Evolutionary conservation across 805 yeast species (phyloP).

Genomic region (Ascoidea rubescens): DNA sequence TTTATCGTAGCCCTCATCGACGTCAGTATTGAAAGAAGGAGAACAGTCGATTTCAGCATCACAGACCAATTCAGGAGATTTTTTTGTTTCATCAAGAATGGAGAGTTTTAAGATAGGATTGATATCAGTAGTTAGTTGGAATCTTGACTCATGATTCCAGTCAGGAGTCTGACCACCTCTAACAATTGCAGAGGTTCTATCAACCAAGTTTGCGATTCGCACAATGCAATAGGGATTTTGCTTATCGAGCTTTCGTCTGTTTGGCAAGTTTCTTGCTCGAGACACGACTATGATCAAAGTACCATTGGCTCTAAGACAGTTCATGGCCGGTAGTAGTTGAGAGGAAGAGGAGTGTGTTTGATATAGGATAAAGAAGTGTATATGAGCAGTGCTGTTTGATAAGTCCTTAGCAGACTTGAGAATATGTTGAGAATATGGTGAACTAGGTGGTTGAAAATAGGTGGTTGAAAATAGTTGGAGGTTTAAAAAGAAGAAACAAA

Average conservation of each 20-base stretch:
- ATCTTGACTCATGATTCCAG: constrained; percentile 70
- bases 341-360: not conserved
- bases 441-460: not conserved
- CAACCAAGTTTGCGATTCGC: constrained; percentile 69
- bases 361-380: not conserved
- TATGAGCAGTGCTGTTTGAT: not conserved
- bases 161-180: constrained; percentile 93
- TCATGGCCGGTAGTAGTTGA: constrained; percentile 7
- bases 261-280: constrained; percentile 77
- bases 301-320: constrained; percentile 25
- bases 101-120: constrained; percentile 55
- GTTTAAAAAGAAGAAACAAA: not conserved
- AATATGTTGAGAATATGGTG: too few species aligned
- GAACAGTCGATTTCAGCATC: constrained; percentile 67
- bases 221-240: constrained; percentile 86
- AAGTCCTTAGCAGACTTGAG: not conserved
- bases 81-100: constrained; percentile 72
- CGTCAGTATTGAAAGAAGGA: constrained; percentile 51
- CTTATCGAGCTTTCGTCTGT: constrained; percentile 74
- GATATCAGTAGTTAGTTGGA: constrained; percentile 48
- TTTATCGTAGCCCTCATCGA: constrained; percentile 64
- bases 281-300: constrained; percentile 62
- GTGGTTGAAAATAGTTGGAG: not conserved
- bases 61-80: constrained; percentile 79
- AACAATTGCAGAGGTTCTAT: constrained; percentile 60